A percentile compares a stretch with the other conserved stretches of the same genome.
phyloP scores from a whole-genome alignment of 2,329 filamentous ascomycete genomes.

The Emergomyces orientalis region DNA sequence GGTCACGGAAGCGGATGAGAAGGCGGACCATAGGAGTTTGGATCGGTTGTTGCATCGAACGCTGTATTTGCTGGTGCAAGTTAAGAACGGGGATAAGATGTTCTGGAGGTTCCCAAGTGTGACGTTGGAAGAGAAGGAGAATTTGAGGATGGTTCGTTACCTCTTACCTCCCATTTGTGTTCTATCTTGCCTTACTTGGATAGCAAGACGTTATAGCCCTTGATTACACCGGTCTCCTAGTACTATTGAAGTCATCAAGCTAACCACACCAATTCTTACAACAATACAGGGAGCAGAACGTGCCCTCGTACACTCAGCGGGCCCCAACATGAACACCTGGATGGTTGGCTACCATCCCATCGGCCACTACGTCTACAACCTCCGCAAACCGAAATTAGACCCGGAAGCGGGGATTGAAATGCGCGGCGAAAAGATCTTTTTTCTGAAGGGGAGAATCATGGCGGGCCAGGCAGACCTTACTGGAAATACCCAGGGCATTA shows the following conservation, averaged over 20 bases:
- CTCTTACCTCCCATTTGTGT: not conserved
- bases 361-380: conserved; percentile 61
- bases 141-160: conserved; percentile 65
- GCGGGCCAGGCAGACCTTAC: conserved; percentile 71
- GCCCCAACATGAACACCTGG: conserved; percentile 98
- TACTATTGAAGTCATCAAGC: not conserved
- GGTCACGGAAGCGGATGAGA: conserved; percentile 66
- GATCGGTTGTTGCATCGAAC: conserved; percentile 72
- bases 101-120: conserved; percentile 76
- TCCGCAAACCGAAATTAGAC: conserved; percentile 40
- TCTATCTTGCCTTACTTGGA: not conserved
- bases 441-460: conserved; percentile 94
- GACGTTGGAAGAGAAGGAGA: conserved; percentile 59
- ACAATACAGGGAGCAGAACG: conserved; percentile 64
- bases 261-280: not conserved
- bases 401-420: conserved; percentile 30
- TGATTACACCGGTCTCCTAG: not conserved
- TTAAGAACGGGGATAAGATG: conserved; percentile 42
- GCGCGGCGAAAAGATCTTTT: conserved; percentile 77
- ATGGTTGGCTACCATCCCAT: conserved; percentile 84
- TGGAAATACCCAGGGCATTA: conserved; percentile 60
- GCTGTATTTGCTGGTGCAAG: conserved; percentile 76
- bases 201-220: not conserved
- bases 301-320: conserved; percentile 65
- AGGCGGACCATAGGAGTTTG: conserved; percentile 65